A percentile compares a stretch with the other conserved stretches of the same genome.
phyloP scores from a whole-genome alignment of 169 alveolate genomes.

The Babesia divergens region DNA sequence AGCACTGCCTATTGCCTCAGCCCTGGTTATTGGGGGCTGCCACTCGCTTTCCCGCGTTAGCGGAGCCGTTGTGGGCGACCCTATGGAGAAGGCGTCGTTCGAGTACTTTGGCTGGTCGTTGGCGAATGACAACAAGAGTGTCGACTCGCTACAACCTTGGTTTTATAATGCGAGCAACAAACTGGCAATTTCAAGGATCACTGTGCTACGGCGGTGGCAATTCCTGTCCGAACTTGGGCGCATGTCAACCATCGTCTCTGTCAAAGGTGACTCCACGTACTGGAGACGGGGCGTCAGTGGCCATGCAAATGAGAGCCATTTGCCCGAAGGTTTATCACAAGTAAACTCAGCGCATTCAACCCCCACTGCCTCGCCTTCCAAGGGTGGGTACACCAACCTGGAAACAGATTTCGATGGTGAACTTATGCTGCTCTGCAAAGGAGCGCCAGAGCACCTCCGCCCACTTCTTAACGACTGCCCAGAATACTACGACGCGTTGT shows the following conservation, averaged over 20 bases:
- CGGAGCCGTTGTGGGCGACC: constrained; percentile 91
- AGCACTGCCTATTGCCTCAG: constrained; percentile 76
- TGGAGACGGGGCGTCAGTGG: constrained; percentile 27
- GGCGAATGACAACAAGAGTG: constrained; percentile 31
- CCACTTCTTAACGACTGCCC: constrained; percentile 86
- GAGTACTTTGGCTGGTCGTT: constrained; percentile 62
- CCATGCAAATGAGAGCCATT: not conserved
- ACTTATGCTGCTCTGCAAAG: constrained; percentile 84
- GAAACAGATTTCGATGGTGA: constrained; percentile 17
- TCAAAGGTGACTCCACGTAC: constrained; percentile 18
- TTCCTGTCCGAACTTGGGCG: constrained; percentile 85
- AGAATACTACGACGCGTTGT: constrained; percentile 80
- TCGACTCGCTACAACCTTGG: constrained; percentile 18
- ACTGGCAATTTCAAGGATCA: constrained; percentile 1
- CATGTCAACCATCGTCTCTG: constrained; percentile 65
- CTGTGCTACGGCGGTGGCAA: constrained; percentile 77
- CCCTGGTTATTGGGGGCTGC: constrained; percentile 91
- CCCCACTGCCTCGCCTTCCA: not conserved
- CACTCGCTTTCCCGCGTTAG: constrained; percentile 86
- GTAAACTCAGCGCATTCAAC: not conserved
- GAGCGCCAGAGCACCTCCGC: constrained; percentile 94
- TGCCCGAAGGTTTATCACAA: not conserved
- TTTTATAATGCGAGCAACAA: not conserved
- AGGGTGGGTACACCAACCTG: not conserved
- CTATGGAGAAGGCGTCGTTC: constrained; percentile 90